phyloP scores from a whole-genome alignment of 2,329 filamentous ascomycete genomes.

The Madurella mycetomatis region DNA sequence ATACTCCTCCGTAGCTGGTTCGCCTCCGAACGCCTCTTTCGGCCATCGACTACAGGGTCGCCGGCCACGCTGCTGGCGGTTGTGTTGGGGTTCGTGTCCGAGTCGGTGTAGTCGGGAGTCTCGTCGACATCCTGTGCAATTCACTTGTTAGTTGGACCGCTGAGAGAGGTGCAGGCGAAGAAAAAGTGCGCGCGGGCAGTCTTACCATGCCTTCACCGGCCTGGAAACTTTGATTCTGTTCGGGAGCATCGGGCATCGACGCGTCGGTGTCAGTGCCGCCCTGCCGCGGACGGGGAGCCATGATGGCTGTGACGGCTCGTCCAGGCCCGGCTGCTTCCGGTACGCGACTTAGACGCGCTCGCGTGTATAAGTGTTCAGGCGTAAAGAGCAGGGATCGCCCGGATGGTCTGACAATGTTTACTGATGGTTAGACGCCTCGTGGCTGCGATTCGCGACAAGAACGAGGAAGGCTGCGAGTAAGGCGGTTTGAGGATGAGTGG shows the following conservation, averaged over 20 bases:
- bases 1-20: constrained; percentile 88
- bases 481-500: constrained; percentile 23
- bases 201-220: constrained; percentile 47
- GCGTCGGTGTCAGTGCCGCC: constrained; percentile 55
- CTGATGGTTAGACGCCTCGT: constrained; percentile 19
- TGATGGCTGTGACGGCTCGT: constrained; percentile 39
- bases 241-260: constrained; percentile 59
- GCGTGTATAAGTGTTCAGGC: constrained; percentile 22
- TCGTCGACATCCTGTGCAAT: constrained; percentile 56
- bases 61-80: constrained; percentile 82
- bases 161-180: not conserved
- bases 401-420: constrained; percentile 10
- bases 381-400: not conserved
- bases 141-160: constrained; percentile 15
- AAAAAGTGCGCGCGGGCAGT: not conserved
- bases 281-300: constrained; percentile 49
- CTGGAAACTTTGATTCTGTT: constrained; percentile 33
- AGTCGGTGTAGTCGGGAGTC: constrained; percentile 62
- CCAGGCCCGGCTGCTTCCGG: constrained; percentile 15
- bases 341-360: constrained; percentile 54
- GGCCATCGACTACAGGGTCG: constrained; percentile 68
- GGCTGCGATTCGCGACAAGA: constrained; percentile 18
- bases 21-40: constrained; percentile 80
- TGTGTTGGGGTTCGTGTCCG: constrained; percentile 63
- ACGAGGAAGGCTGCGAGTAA: constrained; percentile 10